phyloP scores from a whole-genome alignment of 2,329 filamentous ascomycete species.

The Trichoderma sp. region DNA sequence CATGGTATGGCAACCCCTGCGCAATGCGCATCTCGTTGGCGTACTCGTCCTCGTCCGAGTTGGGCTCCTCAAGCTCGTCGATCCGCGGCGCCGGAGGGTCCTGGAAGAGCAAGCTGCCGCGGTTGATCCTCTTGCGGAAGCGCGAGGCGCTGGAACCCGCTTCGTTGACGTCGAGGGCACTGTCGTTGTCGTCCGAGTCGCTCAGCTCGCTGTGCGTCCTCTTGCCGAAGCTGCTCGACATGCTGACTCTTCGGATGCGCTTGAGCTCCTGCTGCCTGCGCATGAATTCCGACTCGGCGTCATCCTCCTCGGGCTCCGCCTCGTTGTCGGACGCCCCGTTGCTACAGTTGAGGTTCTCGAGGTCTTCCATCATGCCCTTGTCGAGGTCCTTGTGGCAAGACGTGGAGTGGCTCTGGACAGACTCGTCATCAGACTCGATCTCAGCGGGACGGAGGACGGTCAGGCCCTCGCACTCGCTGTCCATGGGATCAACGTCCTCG shows the following conservation, averaged over 20 bases:
- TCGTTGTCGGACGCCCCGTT: slow-evolving; percentile 45
- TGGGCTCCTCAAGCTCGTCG: slow-evolving; percentile 57
- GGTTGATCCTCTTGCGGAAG: slow-evolving; percentile 51
- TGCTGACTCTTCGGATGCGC: slow-evolving; percentile 51
- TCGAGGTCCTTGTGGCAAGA: slow-evolving; percentile 47
- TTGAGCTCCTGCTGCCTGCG: slow-evolving; percentile 48
- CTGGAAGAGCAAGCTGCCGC: slow-evolving; percentile 52
- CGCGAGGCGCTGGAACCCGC: slow-evolving; percentile 53
- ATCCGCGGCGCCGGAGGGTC: slow-evolving; percentile 55
- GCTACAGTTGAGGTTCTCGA: slow-evolving; percentile 51
- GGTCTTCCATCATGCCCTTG: slow-evolving; percentile 47
- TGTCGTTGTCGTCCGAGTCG: slow-evolving; percentile 51
- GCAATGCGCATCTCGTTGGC: slow-evolving; percentile 48
- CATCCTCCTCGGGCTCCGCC: slow-evolving; percentile 37
- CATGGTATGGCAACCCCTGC: slow-evolving; percentile 54
- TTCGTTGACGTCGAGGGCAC: slow-evolving; percentile 46
- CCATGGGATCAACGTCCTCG: slow-evolving; percentile 53
- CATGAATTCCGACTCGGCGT: slow-evolving; percentile 43
- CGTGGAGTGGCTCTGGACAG: slow-evolving; percentile 41
- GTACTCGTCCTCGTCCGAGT: slow-evolving; percentile 51
- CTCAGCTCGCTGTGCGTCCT: slow-evolving; percentile 57
- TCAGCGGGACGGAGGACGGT: slow-evolving; percentile 49
- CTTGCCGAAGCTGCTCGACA: slow-evolving; percentile 58
- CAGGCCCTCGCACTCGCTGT: slow-evolving; percentile 48
- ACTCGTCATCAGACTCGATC: slow-evolving; percentile 46